Base-by-base conservation (phyloP, 192 early-diverging fungal genomes). In the Helicostylum pulchrum region DNA sequence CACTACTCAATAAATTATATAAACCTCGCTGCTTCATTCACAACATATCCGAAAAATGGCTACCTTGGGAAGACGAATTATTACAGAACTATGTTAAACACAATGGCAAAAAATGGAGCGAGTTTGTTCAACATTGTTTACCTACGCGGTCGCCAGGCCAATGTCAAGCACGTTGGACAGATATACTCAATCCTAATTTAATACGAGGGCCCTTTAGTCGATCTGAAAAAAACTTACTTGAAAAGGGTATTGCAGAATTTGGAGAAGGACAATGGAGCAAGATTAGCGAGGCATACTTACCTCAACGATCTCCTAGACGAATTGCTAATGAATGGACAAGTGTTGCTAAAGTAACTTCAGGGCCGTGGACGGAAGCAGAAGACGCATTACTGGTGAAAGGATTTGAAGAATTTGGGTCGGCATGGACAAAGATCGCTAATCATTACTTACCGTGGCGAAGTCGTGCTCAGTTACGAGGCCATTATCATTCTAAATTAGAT, bases 11-110 rank as follows among this genome's bases (percentile, higher is more conserved):
- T 2, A 26, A 26, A 0, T 2, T 26, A 26, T 2, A 2, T 26
- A 26, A 26, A 26, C 26, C 26, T 26, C 26, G 26, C 26, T 26
- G 44, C 4, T 45, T 45, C 4, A 45, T 45, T 45, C 44, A 45
- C 44, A 57, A 11, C 0, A 4, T 17, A 43, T 2, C 26, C 2
- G 12, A 44, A 20, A 62, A 62, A 12, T 70, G 68, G 68, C 8
- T 34, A 42, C 68, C 61, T 3, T 62, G 61, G 61, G 68, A 70
- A 58, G 68, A 70, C 21, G 17, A 52, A 20, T 2, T 64, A 12
- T 17, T 70, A 17, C 1, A 34, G 7, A 59, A 70, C 20, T 70
- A 57, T 23, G 39, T 70, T 0, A 30, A 56, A 45, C 20, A 62
- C 12, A 70, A 70, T 43, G 68, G 68, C 5, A 54, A 23, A 14